Conservation (phyloP, 2,329 filamentous ascomycete species). For the Cladosporium halotolerans region DNA sequence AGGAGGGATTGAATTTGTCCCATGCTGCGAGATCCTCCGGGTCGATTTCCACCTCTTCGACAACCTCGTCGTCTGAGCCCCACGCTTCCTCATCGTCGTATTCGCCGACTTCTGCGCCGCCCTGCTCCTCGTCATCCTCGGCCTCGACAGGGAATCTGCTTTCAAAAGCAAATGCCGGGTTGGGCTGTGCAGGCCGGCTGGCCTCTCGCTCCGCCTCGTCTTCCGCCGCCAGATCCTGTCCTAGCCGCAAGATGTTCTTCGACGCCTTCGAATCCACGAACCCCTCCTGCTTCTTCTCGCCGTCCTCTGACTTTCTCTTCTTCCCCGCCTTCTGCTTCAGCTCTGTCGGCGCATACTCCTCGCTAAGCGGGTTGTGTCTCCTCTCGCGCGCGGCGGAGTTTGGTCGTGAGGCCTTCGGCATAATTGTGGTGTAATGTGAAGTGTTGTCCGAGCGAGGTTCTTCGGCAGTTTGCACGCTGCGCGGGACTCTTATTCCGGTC, state of each 20-base stretch:
- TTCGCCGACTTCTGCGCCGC: conserved; percentile 48
- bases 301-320: conserved; percentile 52
- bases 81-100: conserved; percentile 56
- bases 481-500: not conserved
- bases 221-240: conserved; percentile 81
- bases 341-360: conserved; percentile 71
- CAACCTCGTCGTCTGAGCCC: conserved; percentile 66
- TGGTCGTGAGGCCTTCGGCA: conserved; percentile 70
- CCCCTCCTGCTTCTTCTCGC: conserved; percentile 52
- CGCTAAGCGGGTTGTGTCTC: conserved; percentile 84
- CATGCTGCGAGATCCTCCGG: conserved; percentile 85
- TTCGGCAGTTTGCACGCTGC: not conserved
- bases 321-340: conserved; percentile 64
- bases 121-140: conserved; percentile 35
- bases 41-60: conserved; percentile 67
- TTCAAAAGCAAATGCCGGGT: conserved; percentile 72
- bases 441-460: not conserved
- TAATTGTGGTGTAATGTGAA: conserved; percentile 33
- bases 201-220: conserved; percentile 52
- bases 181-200: conserved; percentile 39
- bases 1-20: conserved; percentile 76
- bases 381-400: conserved; percentile 44
- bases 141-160: conserved; percentile 56
- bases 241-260: conserved; percentile 80
- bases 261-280: conserved; percentile 88